These are phyloP conservation scores for Solanum pennellii DNA, from an alignment of 257 asterid species.

Conservation along the genomic window DNA sequence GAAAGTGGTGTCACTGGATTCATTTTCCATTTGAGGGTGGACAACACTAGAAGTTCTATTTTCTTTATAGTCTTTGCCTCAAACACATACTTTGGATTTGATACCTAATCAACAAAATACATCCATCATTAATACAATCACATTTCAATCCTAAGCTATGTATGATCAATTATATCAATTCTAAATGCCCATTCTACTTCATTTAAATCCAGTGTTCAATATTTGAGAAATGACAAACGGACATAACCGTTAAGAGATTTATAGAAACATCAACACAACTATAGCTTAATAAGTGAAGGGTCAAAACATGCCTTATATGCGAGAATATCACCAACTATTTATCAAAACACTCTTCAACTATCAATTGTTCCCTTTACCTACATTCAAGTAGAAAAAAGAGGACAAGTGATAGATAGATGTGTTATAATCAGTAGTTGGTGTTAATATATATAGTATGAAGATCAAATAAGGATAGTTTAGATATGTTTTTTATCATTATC, in stretches of 20 bases:
- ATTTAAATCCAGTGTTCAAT: background rate
- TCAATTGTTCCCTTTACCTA: too few species aligned
- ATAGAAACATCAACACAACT: slow-evolving; percentile 17
- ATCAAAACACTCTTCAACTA: too few species aligned
- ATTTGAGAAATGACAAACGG: background rate
- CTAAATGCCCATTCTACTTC: background rate
- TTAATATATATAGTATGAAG: too few species aligned
- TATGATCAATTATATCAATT: background rate
- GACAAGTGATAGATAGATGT: too few species aligned
- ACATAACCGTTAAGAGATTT: slow-evolving; percentile 7
- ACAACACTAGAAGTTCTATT: background rate
- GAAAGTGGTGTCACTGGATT: slow-evolving; percentile 74
- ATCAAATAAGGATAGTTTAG: too few species aligned
- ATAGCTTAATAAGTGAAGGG: background rate
- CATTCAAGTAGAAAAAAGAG: too few species aligned
- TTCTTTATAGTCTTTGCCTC: background rate
- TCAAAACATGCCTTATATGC: too few species aligned
- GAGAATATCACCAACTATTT: too few species aligned
- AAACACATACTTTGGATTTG: background rate
- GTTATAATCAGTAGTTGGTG: too few species aligned
- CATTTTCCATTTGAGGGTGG: slow-evolving; percentile 45
- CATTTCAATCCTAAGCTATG: background rate
- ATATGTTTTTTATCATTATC: background rate
- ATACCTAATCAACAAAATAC: background rate
- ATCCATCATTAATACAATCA: background rate